Percentiles rank a stretch among this genome's conserved stretches.
Evolutionary conservation across 164 flowering plant species (phyloP).

Genomic region (Paratinospora sagittata): DNA sequence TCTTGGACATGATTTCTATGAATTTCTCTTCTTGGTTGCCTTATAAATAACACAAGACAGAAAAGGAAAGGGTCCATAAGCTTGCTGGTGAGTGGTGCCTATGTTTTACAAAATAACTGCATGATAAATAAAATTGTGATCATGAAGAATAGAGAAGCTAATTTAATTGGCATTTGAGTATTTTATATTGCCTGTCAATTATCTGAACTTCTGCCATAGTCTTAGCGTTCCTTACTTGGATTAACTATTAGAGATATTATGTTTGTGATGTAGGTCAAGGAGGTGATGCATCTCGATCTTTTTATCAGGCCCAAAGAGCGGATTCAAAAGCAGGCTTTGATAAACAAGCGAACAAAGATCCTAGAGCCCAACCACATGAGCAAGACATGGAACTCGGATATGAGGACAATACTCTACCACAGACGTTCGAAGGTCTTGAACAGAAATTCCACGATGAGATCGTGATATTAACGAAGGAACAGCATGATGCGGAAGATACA

Average conservation of each 20-base stretch:
- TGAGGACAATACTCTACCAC: constrained; percentile 32
- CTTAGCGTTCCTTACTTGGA: not conserved
- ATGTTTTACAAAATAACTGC: too few relatives aligned
- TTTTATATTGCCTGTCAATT: not conserved
- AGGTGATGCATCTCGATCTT: constrained; percentile 36
- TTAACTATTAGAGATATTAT: not conserved
- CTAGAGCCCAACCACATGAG: constrained; percentile 36
- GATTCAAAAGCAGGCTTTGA: constrained; percentile 38
- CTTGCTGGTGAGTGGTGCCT: not conserved
- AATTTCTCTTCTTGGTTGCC: not conserved
- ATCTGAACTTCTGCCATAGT: not conserved
- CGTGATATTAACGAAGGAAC: constrained; percentile 49
- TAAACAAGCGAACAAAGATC: constrained; percentile 34
- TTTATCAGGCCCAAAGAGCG: constrained; percentile 35
- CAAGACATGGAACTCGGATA: constrained; percentile 53
- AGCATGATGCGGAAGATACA: constrained; percentile 59
- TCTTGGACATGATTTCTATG: too few relatives aligned
- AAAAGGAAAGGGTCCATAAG: not conserved
- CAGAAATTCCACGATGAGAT: constrained; percentile 57
- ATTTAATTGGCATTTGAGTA: not conserved
- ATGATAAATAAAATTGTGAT: not conserved
- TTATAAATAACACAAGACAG: not conserved
- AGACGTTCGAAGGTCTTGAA: constrained; percentile 52
- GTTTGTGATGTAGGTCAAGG: constrained; percentile 40
- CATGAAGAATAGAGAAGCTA: not conserved